A percentile compares a stretch with the other conserved stretches of the same genome.
These are phyloP conservation scores for Xylariaceae sp. DNA, from an alignment of 2,329 filamentous ascomycete species.

Conservation along the genomic window DNA sequence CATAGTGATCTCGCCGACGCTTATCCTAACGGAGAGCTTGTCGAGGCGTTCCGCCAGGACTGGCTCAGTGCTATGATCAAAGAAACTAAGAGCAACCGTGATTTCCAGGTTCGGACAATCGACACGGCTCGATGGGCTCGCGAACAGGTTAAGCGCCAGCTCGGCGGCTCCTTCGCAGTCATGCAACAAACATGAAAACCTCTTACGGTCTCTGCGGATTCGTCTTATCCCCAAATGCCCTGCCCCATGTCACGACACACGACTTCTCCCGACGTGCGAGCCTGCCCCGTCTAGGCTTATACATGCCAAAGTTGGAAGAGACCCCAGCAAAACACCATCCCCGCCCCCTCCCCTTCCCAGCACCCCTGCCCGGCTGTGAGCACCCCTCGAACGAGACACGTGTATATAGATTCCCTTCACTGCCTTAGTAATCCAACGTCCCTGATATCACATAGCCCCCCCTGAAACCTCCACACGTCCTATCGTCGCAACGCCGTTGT, in stretches of 20 bases:
- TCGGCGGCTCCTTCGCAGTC: slow-evolving; percentile 48
- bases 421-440: slow-evolving; percentile 32
- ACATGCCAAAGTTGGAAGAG: slow-evolving; percentile 28
- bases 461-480: slow-evolving; percentile 21
- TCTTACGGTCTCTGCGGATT: slow-evolving; percentile 9
- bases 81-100: slow-evolving; percentile 83
- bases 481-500: slow-evolving; percentile 21
- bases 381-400: slow-evolving; percentile 24
- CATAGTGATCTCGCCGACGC: slow-evolving; percentile 87
- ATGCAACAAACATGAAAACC: slow-evolving; percentile 47
- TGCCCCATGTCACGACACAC: slow-evolving; percentile 24
- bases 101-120: slow-evolving; percentile 77
- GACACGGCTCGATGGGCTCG: slow-evolving; percentile 96
- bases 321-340: slow-evolving; percentile 25
- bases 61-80: slow-evolving; percentile 89
- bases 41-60: slow-evolving; percentile 78
- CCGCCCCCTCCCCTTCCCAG: slow-evolving; percentile 12
- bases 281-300: slow-evolving; percentile 23
- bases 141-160: slow-evolving; percentile 93
- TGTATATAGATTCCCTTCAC: slow-evolving; percentile 32
- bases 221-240: slow-evolving; percentile 19
- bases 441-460: slow-evolving; percentile 25
- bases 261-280: slow-evolving; percentile 28
- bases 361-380: slow-evolving; percentile 12
- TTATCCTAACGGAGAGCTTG: slow-evolving; percentile 84